Percentiles rank a stretch among this genome's conserved stretches.
Conservation (phyloP, 441 rosid species). For the Mallotus japonicus region DNA sequence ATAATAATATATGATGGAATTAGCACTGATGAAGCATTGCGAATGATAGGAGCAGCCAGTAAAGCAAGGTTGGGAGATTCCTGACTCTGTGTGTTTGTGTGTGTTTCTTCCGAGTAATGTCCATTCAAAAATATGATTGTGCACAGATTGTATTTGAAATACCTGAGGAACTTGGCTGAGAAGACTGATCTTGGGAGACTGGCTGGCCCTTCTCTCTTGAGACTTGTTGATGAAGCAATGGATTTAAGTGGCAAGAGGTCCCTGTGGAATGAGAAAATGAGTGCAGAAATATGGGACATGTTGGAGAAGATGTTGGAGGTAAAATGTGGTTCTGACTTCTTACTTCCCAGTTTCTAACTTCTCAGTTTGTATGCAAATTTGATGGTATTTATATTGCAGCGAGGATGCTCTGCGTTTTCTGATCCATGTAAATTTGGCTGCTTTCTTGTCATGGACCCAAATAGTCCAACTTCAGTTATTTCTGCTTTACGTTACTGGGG, state of each 20-base stretch:
- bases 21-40: constrained; percentile 66
- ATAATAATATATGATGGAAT: constrained; percentile 64
- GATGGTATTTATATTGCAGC: constrained; percentile 41
- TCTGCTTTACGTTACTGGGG: constrained; percentile 85
- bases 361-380: constrained; percentile 5
- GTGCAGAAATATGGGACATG: constrained; percentile 72
- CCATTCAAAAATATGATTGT: constrained; percentile 18
- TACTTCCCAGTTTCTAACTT: not conserved
- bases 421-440: constrained; percentile 55
- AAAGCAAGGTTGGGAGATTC: constrained; percentile 56
- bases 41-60: constrained; percentile 74
- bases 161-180: constrained; percentile 76
- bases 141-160: constrained; percentile 69
- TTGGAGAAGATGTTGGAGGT: constrained; percentile 74
- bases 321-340: constrained; percentile 19
- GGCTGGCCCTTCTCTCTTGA: constrained; percentile 67
- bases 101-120: constrained; percentile 1
- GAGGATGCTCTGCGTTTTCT: constrained; percentile 59
- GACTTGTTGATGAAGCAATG: constrained; percentile 71
- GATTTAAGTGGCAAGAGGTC: constrained; percentile 48
- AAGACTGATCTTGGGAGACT: constrained; percentile 93
- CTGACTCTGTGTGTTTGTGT: constrained; percentile 2
- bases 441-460: constrained; percentile 75
- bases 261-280: constrained; percentile 44
- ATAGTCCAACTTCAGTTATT: constrained; percentile 49